Conservation (phyloP, 768 basidiomycete genomes). For the Lyophyllum shimeji region DNA sequence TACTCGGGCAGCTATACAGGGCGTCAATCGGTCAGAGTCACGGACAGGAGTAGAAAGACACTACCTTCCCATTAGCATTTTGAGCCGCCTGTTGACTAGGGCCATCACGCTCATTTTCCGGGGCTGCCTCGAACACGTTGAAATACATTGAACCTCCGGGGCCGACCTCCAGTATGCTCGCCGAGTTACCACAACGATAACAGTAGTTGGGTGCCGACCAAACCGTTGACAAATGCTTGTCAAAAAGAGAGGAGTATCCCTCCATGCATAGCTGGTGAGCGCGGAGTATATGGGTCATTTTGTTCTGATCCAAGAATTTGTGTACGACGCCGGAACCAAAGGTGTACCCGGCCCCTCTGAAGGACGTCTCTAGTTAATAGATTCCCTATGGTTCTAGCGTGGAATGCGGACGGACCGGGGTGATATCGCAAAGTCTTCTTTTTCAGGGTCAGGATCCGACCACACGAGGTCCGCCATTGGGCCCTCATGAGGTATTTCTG, state of each 20-base stretch:
- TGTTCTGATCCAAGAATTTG: constrained; percentile 95
- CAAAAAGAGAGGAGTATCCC: constrained; percentile 96
- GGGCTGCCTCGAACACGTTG: constrained; percentile 98
- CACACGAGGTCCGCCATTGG: constrained; percentile 99
- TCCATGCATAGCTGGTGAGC: constrained; percentile 99
- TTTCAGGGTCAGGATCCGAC: constrained; percentile 99
- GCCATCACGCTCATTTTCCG: constrained; percentile 94
- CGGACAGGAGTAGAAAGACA: constrained; percentile 10
- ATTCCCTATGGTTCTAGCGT: constrained; percentile 11
- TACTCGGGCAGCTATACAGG: constrained; percentile 71
- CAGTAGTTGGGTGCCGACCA: constrained; percentile 99
- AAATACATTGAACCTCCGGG: constrained; percentile 88
- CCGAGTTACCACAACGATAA: constrained; percentile 97
- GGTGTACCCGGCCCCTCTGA: constrained; percentile 96
- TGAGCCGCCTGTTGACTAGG: constrained; percentile 77
- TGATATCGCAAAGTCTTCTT: constrained; percentile 99
- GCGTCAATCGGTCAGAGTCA: constrained; percentile 8
- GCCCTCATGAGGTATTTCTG: constrained; percentile 98
- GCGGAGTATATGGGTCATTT: constrained; percentile 95
- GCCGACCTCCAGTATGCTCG: constrained; percentile 93
- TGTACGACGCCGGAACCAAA: constrained; percentile 97
- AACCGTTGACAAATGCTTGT: constrained; percentile 92
- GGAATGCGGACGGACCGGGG: constrained; percentile 65
- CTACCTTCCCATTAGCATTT: constrained; percentile 71
- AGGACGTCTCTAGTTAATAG: constrained; percentile 20